phyloP scores from a whole-genome alignment of 768 basidiomycete species.

The Rhodotorula paludigena region DNA sequence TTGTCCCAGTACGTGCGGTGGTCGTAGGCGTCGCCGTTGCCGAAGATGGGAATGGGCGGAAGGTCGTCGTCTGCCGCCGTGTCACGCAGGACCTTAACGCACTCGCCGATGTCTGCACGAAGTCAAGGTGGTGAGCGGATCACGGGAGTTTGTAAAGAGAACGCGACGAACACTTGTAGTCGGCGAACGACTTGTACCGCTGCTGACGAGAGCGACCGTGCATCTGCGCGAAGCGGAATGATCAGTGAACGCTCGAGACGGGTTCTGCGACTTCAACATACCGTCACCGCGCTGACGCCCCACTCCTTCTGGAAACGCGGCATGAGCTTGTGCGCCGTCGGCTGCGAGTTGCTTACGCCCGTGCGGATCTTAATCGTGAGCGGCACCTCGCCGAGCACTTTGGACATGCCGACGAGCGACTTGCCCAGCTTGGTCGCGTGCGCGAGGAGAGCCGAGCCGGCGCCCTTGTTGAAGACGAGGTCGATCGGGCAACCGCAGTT shows the following conservation, averaged over 20 bases:
- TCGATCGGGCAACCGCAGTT: conserved; percentile 99
- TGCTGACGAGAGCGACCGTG: conserved; percentile 94
- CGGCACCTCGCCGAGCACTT: conserved; percentile 81
- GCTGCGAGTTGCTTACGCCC: conserved; percentile 69
- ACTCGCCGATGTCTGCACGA: conserved; percentile 32
- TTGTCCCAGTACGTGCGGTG: conserved; percentile 73
- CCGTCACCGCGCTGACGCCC: conserved; percentile 57
- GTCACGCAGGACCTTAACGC: conserved; percentile 33
- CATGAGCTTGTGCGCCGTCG: conserved; percentile 85
- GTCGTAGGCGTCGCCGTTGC: conserved; percentile 92
- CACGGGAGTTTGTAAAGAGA: too few species aligned
- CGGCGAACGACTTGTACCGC: conserved; percentile 82
- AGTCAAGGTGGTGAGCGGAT: background rate
- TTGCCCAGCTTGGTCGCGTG: conserved; percentile 73
- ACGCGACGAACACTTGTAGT: conserved; percentile 77
- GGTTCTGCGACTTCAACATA: too few species aligned
- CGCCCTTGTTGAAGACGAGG: conserved; percentile 67
- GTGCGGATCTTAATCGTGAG: conserved; percentile 87
- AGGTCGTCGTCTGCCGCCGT: conserved; percentile 48
- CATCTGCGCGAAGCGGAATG: conserved; percentile 56
- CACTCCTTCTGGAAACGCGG: conserved; percentile 61
- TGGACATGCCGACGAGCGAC: conserved; percentile 85
- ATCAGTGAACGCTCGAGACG: background rate
- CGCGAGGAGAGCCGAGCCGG: conserved; percentile 59
- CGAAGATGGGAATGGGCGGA: conserved; percentile 84